These are phyloP conservation scores for Ogataea philodendri DNA, from an alignment of 805 yeast genomes.

Conservation along the genomic window DNA sequence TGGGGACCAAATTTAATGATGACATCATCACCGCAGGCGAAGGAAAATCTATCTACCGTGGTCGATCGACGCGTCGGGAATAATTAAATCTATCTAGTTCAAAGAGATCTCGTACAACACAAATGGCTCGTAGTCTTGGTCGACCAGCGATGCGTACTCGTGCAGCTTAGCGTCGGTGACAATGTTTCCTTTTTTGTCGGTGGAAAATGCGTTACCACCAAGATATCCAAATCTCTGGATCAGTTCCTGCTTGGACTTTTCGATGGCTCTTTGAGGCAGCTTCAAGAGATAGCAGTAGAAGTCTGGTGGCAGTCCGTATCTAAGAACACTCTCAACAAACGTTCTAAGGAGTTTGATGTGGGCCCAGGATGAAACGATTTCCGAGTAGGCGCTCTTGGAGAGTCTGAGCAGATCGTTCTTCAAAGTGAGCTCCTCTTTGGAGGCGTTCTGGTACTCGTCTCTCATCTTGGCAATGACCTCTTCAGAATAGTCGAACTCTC, in stretches of 20 bases:
- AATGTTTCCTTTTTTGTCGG: slow-evolving; percentile 63
- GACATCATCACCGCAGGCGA: slow-evolving; percentile 1
- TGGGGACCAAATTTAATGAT: slow-evolving; percentile 4
- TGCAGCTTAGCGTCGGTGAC: slow-evolving; percentile 59
- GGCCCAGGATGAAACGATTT: slow-evolving; percentile 80
- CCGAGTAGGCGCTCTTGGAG: slow-evolving; percentile 86
- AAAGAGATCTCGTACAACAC: slow-evolving; percentile 68
- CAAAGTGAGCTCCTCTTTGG: slow-evolving; percentile 68
- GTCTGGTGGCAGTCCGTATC: slow-evolving; percentile 96
- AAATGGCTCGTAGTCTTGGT: slow-evolving; percentile 94
- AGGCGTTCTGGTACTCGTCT: slow-evolving; percentile 75
- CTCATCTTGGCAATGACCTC: slow-evolving; percentile 68
- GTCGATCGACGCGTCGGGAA: slow-evolving; percentile 11
- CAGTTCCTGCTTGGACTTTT: slow-evolving; percentile 66
- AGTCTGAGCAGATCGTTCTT: slow-evolving; percentile 78
- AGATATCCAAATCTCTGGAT: slow-evolving; percentile 78
- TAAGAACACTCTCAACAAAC: slow-evolving; percentile 88
- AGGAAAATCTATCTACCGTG: too few relatives aligned
- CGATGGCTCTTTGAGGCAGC: slow-evolving; percentile 39
- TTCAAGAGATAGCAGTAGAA: slow-evolving; percentile 56
- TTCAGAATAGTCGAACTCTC: slow-evolving; percentile 88
- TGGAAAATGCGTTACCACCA: slow-evolving; percentile 83
- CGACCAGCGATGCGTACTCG: slow-evolving; percentile 90
- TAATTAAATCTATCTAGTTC: slow-evolving; percentile 19
- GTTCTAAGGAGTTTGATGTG: slow-evolving; percentile 85